These are phyloP conservation scores for Groenewaldozyma auringiensis DNA, from an alignment of 1,139 yeast species.

Conservation along the genomic window DNA sequence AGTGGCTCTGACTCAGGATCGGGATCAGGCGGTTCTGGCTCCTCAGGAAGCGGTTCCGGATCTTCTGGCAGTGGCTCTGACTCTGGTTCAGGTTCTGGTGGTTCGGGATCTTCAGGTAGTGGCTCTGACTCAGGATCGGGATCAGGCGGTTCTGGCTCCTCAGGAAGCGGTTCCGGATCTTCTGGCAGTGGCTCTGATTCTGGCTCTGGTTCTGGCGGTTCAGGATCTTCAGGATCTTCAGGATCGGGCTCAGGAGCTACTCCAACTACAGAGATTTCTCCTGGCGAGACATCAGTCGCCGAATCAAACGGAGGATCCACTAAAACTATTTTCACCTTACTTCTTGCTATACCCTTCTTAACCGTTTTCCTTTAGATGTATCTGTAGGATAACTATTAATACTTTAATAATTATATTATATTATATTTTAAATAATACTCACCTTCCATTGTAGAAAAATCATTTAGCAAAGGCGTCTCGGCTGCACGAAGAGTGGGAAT, in stretches of 20 bases:
- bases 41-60: neutral
- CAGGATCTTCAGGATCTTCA: slow-evolving; percentile 2
- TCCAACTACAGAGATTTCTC: neutral
- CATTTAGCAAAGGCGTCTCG: too few species aligned
- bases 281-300: neutral
- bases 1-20: too few species aligned
- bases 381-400: too few species aligned
- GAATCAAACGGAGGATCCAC: neutral
- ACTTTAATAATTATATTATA: too few species aligned
- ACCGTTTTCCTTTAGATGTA: neutral
- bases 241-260: slow-evolving; percentile 1
- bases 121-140: neutral
- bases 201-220: neutral
- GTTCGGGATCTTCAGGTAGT: neutral
- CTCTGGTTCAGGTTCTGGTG: neutral
- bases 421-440: too few species aligned
- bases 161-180: neutral
- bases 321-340: neutral
- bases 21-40: neutral
- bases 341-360: neutral
- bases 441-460: too few species aligned
- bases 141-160: neutral
- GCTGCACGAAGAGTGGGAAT: too few species aligned
- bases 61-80: neutral
- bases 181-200: neutral